Conservation (phyloP, 163 green algal genomes). For the Prototheca cutis region DNA sequence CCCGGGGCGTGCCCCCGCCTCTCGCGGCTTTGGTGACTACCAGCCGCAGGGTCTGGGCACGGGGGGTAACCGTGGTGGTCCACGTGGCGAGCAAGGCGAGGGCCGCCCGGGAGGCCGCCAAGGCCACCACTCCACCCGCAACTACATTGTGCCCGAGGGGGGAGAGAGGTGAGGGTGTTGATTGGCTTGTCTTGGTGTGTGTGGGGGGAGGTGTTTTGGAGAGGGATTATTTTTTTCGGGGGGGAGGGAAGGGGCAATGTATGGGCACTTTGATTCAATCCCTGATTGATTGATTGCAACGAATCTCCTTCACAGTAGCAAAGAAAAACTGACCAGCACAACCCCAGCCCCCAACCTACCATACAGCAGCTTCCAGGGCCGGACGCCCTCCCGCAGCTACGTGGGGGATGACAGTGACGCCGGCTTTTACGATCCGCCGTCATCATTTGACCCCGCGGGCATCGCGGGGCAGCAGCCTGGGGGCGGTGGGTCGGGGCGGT, state of each 20-base stretch:
- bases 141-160: background rate
- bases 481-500: background rate
- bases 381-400: too few species aligned
- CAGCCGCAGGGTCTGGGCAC: background rate
- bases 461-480: background rate
- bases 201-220: too few species aligned
- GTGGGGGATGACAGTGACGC: conserved; percentile 2
- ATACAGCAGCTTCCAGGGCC: background rate
- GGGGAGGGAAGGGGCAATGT: too few species aligned
- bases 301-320: too few species aligned
- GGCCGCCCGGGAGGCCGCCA: background rate
- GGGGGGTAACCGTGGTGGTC: too few species aligned
- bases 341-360: too few species aligned
- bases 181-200: background rate
- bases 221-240: too few species aligned
- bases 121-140: background rate
- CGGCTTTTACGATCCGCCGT: conserved; percentile 7
- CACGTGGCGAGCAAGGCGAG: background rate
- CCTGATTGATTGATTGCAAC: too few species aligned
- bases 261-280: too few species aligned
- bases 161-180: background rate
- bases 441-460: background rate
- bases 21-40: background rate
- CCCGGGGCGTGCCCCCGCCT: too few species aligned
- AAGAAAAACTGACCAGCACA: too few species aligned